Conservation (phyloP, 805 yeast genomes). For the Candida gorgasii region DNA sequence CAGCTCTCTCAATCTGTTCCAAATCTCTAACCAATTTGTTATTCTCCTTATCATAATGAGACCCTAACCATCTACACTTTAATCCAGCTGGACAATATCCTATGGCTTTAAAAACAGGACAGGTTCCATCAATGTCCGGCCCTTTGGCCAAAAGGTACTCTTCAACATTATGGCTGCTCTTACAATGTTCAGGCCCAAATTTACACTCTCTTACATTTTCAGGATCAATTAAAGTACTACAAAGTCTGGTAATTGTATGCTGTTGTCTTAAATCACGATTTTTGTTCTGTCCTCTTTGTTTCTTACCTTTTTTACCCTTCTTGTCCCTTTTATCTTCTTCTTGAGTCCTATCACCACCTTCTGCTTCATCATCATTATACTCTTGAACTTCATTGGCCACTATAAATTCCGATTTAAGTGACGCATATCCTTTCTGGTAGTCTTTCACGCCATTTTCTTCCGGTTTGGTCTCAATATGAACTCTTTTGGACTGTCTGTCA, state of each 20-base stretch:
- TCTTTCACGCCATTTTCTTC: slow-evolving; percentile 19
- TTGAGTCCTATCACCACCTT: slow-evolving; percentile 43
- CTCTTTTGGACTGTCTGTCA: slow-evolving; percentile 12
- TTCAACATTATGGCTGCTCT: slow-evolving; percentile 72
- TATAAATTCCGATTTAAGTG: slow-evolving; percentile 70
- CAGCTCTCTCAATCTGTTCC: slow-evolving; percentile 34
- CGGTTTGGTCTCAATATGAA: no score
- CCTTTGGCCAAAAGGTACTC: slow-evolving; percentile 66
- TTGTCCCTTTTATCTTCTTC: slow-evolving; percentile 20
- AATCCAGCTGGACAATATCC: slow-evolving; percentile 93
- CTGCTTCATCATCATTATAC: slow-evolving; percentile 45
- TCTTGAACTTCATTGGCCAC: slow-evolving; percentile 44
- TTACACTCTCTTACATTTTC: slow-evolving; percentile 49
- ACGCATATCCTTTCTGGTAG: slow-evolving; percentile 66
- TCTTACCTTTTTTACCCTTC: slow-evolving; percentile 31
- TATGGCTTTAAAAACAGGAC: slow-evolving; percentile 80
- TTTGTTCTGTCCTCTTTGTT: slow-evolving; percentile 79
- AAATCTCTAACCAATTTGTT: slow-evolving; percentile 47
- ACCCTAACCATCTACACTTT: slow-evolving; percentile 86
- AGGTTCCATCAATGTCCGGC: slow-evolving; percentile 68
- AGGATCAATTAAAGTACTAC: slow-evolving; percentile 64
- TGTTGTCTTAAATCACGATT: slow-evolving; percentile 72
- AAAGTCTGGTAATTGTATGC: slow-evolving; percentile 63
- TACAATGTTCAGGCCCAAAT: slow-evolving; percentile 71
- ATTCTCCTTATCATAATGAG: slow-evolving; percentile 59